Conservation (phyloP, 176 grass and related monocot species). For the Triticum turgidum region DNA sequence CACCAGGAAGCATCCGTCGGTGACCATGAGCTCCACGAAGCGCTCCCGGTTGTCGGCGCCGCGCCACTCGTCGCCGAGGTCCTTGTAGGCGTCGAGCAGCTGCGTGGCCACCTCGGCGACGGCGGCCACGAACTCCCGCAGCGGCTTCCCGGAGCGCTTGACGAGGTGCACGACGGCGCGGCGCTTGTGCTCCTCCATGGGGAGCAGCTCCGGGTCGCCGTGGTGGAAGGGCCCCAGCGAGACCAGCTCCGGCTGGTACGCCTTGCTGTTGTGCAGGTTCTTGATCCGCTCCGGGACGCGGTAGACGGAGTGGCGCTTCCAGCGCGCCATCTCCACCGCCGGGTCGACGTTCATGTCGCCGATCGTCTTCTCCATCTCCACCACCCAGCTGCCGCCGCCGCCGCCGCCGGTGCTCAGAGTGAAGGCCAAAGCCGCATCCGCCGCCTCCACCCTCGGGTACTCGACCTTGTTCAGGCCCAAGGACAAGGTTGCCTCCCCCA, state of each 20-base stretch:
- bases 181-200: constrained; percentile 65
- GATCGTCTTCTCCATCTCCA: constrained; percentile 22
- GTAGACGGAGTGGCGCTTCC: constrained; percentile 42
- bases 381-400: constrained; percentile 23
- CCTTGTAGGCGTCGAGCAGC: constrained; percentile 25
- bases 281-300: constrained; percentile 38
- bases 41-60: neutral
- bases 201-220: constrained; percentile 8
- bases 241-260: constrained; percentile 34
- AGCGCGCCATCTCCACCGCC: constrained; percentile 17
- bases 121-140: constrained; percentile 11
- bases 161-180: constrained; percentile 37
- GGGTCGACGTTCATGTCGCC: neutral
- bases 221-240: constrained; percentile 62
- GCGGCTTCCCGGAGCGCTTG: constrained; percentile 16
- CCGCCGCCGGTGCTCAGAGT: neutral
- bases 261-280: neutral
- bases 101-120: constrained; percentile 14
- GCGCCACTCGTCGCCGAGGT: constrained; percentile 32
- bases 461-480: neutral
- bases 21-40: constrained; percentile 55
- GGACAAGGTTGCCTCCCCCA: neutral
- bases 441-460: neutral
- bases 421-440: neutral
- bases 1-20: constrained; percentile 61